Percentiles rank a stretch among this genome's conserved stretches.
Conservation (phyloP, 805 yeast genomes). For the Pichia pseudocactophila region DNA sequence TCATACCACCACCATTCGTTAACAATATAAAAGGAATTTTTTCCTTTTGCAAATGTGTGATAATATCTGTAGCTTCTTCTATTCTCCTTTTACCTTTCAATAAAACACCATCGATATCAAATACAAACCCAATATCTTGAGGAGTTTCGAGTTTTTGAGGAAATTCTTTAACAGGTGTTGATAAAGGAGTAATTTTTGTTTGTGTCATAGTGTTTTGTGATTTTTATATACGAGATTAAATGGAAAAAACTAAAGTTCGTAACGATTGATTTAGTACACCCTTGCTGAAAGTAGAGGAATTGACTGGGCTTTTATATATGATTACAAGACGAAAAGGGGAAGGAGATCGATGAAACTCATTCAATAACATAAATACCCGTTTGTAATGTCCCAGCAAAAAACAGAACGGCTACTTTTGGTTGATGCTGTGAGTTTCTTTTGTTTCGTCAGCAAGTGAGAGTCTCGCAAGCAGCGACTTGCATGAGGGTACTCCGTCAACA, state of each 20-base stretch:
- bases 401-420: too few species aligned
- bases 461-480: too few species aligned
- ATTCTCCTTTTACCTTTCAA: constrained; percentile 64
- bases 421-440: too few species aligned
- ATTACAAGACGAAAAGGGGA: too few species aligned
- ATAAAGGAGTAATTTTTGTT: constrained; percentile 8
- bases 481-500: too few species aligned
- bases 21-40: constrained; percentile 71
- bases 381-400: too few species aligned
- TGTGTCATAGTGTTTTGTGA: not conserved
- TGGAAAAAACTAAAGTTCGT: not conserved
- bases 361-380: too few species aligned
- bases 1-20: constrained; percentile 82
- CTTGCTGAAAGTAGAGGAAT: too few species aligned
- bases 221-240: not conserved
- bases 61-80: constrained; percentile 53
- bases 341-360: too few species aligned
- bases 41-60: constrained; percentile 33
- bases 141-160: constrained; percentile 5
- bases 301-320: too few species aligned
- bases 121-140: constrained; percentile 27
- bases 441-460: too few species aligned
- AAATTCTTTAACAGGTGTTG: constrained; percentile 11
- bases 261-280: too few species aligned
- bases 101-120: constrained; percentile 77